phyloP scores from a whole-genome alignment of 1,139 yeast species.

The Taphrina flavorubra region DNA sequence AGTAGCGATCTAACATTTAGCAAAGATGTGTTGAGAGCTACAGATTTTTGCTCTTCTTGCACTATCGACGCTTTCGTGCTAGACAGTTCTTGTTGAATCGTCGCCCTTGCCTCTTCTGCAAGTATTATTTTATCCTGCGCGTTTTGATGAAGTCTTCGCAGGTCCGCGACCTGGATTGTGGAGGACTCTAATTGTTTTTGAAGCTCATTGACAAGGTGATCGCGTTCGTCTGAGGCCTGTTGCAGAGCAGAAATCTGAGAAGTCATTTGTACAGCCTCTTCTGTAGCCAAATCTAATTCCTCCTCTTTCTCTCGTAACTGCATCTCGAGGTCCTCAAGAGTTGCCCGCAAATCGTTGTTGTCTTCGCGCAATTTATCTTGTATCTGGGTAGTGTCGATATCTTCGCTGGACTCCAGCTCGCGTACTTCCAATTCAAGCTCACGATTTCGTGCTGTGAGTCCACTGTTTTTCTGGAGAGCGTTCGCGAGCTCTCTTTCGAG shows the following conservation, averaged over 20 bases:
- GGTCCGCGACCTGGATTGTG: not conserved
- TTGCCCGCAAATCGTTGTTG: constrained; percentile 42
- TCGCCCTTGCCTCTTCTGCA: not conserved
- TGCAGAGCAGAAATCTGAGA: constrained; percentile 9
- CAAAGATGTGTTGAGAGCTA: constrained; percentile 31
- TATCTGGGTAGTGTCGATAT: constrained; percentile 10
- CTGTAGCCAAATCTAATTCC: constrained; percentile 39
- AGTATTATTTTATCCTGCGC: constrained; percentile 8
- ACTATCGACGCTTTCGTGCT: not conserved
- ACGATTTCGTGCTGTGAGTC: constrained; percentile 4
- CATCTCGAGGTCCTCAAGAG: constrained; percentile 40
- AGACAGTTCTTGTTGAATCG: not conserved
- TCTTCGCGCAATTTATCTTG: constrained; percentile 39
- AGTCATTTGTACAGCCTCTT: constrained; percentile 19
- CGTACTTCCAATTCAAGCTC: constrained; percentile 24
- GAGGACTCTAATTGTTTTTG: not conserved
- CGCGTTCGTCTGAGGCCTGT: not conserved
- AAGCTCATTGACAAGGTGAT: not conserved
- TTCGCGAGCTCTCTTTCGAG: constrained; percentile 12
- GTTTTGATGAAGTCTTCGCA: constrained; percentile 4
- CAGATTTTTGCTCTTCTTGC: constrained; percentile 22
- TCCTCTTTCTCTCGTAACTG: constrained; percentile 39
- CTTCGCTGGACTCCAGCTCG: constrained; percentile 30
- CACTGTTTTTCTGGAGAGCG: constrained; percentile 1
- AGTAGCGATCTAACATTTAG: constrained; percentile 30